Evolutionary conservation across 2,329 filamentous ascomycete genomes (phyloP).

Genomic region (Emergomyces africanus): DNA sequence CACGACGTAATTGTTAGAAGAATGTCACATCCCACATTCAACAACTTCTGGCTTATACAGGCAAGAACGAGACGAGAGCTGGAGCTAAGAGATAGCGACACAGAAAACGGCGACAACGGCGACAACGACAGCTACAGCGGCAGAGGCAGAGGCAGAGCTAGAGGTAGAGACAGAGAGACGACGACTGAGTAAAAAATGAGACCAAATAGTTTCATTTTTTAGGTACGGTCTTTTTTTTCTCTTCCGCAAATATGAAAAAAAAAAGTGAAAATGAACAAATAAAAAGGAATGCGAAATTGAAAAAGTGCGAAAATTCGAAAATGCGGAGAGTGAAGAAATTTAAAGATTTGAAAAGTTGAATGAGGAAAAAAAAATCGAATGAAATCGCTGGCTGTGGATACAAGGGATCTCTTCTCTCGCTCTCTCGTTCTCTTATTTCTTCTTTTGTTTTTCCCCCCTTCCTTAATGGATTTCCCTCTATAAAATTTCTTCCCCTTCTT

Average conservation of each 20-base stretch:
- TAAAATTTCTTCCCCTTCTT: not conserved
- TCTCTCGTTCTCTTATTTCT: not conserved
- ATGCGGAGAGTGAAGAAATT: not conserved
- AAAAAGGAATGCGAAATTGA: not conserved
- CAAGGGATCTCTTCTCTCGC: not conserved
- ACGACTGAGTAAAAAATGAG: not conserved
- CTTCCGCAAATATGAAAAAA: not conserved
- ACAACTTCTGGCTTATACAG: constrained; percentile 6
- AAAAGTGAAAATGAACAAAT: not conserved
- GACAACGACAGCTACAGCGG: too few species aligned
- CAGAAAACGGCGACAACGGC: constrained; percentile 3
- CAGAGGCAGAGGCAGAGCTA: constrained; percentile 12
- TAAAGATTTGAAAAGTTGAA: not conserved
- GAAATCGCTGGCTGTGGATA: not conserved
- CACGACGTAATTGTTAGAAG: constrained; percentile 35
- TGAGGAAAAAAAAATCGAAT: not conserved
- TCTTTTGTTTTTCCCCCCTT: not conserved
- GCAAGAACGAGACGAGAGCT: too few species aligned
- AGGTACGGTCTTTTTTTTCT: not conserved
- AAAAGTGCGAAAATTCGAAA: too few species aligned
- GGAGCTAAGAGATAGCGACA: too few species aligned
- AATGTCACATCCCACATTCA: constrained; percentile 33
- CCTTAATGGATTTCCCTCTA: not conserved
- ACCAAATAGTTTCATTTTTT: not conserved
- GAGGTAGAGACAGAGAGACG: not conserved